Evolutionary conservation across 345 rosid genomes (phyloP).

Genomic region (Eucalyptus regnans): DNA sequence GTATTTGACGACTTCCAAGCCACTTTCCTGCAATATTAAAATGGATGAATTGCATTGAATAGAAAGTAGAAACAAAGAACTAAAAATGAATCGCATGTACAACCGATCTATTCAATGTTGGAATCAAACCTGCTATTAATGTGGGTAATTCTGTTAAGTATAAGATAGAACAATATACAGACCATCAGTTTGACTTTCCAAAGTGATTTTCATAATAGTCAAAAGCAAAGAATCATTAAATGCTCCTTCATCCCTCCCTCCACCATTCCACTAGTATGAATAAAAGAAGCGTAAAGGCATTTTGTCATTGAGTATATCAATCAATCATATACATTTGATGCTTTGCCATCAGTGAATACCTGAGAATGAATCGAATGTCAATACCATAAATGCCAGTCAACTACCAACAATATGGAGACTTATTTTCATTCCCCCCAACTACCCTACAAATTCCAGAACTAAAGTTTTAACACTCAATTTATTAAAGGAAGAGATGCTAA

Average conservation of each 20-base stretch:
- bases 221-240: not conserved
- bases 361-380: not conserved
- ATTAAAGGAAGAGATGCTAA: not conserved
- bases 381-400: not conserved
- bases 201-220: not conserved
- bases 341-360: not conserved
- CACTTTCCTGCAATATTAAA: conserved; percentile 50
- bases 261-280: not conserved
- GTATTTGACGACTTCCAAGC: conserved; percentile 85
- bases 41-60: not conserved
- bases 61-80: not conserved
- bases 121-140: too few relatives aligned
- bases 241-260: not conserved
- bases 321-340: not conserved
- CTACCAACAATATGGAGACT: not conserved
- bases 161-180: not conserved
- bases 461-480: not conserved
- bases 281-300: not conserved
- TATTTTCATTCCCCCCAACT: not conserved
- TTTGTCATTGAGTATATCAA: not conserved
- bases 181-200: not conserved
- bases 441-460: not conserved
- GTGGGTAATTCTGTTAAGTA: not conserved
- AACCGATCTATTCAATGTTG: too few relatives aligned
- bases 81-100: not conserved